A percentile compares a stretch with the other conserved stretches of the same genome.
Evolutionary conservation across 169 alveolate species (phyloP).

Genomic region (Plasmodium adleri): DNA sequence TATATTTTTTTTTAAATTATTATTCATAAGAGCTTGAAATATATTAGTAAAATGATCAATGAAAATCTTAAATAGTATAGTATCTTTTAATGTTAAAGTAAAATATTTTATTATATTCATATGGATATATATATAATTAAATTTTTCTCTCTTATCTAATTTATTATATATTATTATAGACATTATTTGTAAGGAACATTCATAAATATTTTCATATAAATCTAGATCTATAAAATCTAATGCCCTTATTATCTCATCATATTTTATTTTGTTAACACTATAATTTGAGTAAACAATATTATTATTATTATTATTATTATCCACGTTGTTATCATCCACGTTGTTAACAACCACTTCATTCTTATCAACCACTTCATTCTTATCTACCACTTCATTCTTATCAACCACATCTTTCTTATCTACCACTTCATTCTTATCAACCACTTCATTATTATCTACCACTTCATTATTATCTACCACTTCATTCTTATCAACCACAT

Average conservation of each 20-base stretch:
- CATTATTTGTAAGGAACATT: slow-evolving; percentile 22
- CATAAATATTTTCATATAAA: slow-evolving; percentile 5
- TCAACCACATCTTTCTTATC: no score
- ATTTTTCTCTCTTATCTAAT: not conserved
- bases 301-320: no score
- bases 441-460: no score
- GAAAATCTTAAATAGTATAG: slow-evolving; percentile 14
- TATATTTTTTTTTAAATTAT: not conserved
- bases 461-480: no score
- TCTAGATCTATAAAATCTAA: not conserved
- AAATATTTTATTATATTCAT: slow-evolving; percentile 15
- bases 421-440: no score
- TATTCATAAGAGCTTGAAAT: slow-evolving; percentile 31
- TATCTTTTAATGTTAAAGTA: not conserved
- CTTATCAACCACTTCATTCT: no score
- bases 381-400: no score
- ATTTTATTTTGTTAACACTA: not conserved
- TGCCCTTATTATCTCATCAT: slow-evolving; percentile 20
- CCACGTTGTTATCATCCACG: no score
- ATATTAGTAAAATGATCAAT: slow-evolving; percentile 23
- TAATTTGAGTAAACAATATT: no score
- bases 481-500: no score
- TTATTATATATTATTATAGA: slow-evolving; percentile 11
- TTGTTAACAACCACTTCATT: no score
- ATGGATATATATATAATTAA: slow-evolving; percentile 7